Evolutionary conservation across 371 early-diverging fungal species (phyloP).

Genomic region (Mucor irregularis): DNA sequence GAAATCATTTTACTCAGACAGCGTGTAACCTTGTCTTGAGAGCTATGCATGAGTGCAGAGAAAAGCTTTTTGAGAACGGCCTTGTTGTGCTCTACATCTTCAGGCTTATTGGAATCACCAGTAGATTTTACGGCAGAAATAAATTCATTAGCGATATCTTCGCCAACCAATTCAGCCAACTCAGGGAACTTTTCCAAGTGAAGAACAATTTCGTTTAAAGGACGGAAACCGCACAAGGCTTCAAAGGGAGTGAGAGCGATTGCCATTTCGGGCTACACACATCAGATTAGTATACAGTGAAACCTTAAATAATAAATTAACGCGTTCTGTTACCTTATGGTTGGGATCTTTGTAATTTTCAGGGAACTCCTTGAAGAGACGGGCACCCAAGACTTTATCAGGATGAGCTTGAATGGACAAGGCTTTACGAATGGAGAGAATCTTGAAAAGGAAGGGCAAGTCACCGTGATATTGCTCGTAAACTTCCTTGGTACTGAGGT

Average conservation of each 20-base stretch:
- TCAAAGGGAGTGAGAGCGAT: slow-evolving; percentile 94
- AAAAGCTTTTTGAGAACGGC: slow-evolving; percentile 67
- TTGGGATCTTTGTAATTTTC: slow-evolving; percentile 80
- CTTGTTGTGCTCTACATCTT: slow-evolving; percentile 46
- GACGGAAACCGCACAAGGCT: slow-evolving; percentile 94
- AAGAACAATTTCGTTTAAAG: slow-evolving; percentile 74
- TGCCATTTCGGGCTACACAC: slow-evolving; percentile 93
- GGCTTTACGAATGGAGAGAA: slow-evolving; percentile 91
- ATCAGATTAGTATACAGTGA: neutral
- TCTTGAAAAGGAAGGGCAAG: slow-evolving; percentile 96
- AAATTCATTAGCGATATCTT: slow-evolving; percentile 38
- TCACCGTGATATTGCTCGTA: slow-evolving; percentile 68
- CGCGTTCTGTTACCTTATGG: slow-evolving; percentile 39
- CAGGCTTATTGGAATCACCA: slow-evolving; percentile 18
- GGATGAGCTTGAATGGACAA: slow-evolving; percentile 99
- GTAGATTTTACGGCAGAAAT: slow-evolving; percentile 23
- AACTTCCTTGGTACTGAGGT: slow-evolving; percentile 53
- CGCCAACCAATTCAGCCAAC: slow-evolving; percentile 68
- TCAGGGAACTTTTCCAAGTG: slow-evolving; percentile 77
- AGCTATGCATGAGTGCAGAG: slow-evolving; percentile 67
- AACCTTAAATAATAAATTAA: neutral
- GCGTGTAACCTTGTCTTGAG: slow-evolving; percentile 46
- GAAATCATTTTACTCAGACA: slow-evolving; percentile 55
- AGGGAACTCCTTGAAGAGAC: slow-evolving; percentile 73
- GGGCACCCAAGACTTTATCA: slow-evolving; percentile 82